These are phyloP conservation scores for Dactylellina haptotyla DNA, from an alignment of 2,329 filamentous ascomycete species.

Conservation along the genomic window DNA sequence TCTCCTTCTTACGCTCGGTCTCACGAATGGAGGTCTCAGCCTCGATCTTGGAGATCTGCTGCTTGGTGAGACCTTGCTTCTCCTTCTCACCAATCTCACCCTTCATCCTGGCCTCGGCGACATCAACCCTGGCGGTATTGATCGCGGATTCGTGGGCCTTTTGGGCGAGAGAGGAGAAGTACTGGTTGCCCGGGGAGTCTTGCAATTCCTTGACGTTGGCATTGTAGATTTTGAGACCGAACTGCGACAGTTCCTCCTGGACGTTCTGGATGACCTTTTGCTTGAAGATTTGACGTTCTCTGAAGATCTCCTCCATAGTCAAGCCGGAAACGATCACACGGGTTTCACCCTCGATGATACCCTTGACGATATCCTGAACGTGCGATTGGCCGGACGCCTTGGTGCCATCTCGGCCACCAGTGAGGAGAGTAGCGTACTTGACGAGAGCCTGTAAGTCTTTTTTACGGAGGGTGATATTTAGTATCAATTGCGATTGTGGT, in stretches of 20 bases:
- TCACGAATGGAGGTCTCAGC: conserved; percentile 85
- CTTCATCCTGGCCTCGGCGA: conserved; percentile 71
- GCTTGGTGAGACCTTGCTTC: conserved; percentile 81
- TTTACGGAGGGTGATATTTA: not conserved
- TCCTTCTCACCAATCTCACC: conserved; percentile 81
- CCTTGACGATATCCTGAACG: conserved; percentile 85
- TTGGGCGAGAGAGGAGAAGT: conserved; percentile 81
- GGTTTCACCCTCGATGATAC: conserved; percentile 89
- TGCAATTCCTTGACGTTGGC: conserved; percentile 87
- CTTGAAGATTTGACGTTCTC: conserved; percentile 80
- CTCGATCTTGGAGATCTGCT: conserved; percentile 87
- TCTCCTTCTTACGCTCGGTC: conserved; percentile 84
- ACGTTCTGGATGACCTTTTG: conserved; percentile 78
- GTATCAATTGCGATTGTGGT: not conserved
- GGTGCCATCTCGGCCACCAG: conserved; percentile 66
- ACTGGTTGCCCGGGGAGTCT: conserved; percentile 81
- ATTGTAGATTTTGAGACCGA: conserved; percentile 79
- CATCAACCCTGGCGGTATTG: conserved; percentile 66
- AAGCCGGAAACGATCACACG: conserved; percentile 83
- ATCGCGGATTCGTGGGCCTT: conserved; percentile 65
- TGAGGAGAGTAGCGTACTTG: conserved; percentile 84
- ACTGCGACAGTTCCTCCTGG: conserved; percentile 80
- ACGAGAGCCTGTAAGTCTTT: conserved; percentile 69
- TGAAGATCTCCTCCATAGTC: conserved; percentile 94
- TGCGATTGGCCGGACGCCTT: conserved; percentile 69